Evolutionary conservation across 2,329 filamentous ascomycete genomes (phyloP), one percentile per base, ranked within the genome.

Genomic region (Ophiostoma pallidulum): DNA sequence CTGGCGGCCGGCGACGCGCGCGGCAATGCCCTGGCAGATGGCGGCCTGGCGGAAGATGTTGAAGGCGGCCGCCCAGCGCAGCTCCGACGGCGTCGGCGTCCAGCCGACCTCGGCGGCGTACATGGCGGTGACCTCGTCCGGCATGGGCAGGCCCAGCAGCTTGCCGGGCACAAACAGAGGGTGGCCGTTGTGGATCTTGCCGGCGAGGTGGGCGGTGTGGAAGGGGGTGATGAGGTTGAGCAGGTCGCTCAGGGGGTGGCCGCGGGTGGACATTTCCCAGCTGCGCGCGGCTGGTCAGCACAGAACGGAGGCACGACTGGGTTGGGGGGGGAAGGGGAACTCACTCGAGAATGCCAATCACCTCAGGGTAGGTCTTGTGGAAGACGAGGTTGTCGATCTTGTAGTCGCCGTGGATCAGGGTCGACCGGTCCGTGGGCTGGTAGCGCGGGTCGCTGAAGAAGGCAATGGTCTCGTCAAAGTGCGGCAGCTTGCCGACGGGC

Each of bases 191-290:
- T 58, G 51, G 49, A 60, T 51, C 39, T 45, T 26, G 19, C 54
- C 54, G 16, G 31, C 18, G 45, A 65, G 56, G 29, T 54, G 55
- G 26, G 64, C 64, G 29, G 62, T 65, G 64, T 70, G 57, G 56
- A 69, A 76, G 8, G 74, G 74, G 8, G 69, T 70, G 22, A 82
- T 64, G 16, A 97, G 72, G 66, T 97, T 97, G 64, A 82, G 82
- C 35, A 97, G 71, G 62, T 98, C 92, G 6, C 86, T 91, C 19
- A 97, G 76, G 1, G 92, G 92, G 64, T 98, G 91, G n/a, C 92
- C 92, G 47, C 96, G 82, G 0, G 92, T 97, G 31, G 88, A 89
- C 88, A 98, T 95, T 70, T 97, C 92, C 91, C 91, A 97, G 68
- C 76, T 79, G 58, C 8, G n/a, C n/a, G n/a, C n/a, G n/a, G n/a